Evolutionary conservation across 441 rosid species (phyloP).

Genomic region (Biscutella laevigata): DNA sequence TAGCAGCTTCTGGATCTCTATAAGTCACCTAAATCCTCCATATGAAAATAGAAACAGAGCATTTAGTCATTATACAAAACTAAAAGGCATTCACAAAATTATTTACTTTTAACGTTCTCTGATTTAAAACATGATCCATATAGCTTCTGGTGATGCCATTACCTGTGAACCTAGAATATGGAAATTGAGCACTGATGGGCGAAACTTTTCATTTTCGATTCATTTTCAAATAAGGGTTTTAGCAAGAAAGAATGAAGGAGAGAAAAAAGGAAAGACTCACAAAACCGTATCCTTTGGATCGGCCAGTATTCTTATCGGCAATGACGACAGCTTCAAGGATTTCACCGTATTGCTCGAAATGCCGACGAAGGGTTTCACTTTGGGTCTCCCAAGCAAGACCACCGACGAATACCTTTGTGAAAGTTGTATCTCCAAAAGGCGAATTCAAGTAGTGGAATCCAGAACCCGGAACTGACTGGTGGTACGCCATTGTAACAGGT

Average conservation of each 20-base stretch:
- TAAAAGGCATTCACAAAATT: not conserved
- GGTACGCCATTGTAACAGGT: constrained; percentile 47
- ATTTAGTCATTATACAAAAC: constrained; percentile 35
- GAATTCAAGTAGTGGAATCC: constrained; percentile 65
- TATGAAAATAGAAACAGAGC: constrained; percentile 40
- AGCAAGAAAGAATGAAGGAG: not conserved
- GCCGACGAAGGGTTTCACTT: constrained; percentile 69
- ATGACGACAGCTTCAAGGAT: constrained; percentile 91
- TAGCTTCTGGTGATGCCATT: not conserved
- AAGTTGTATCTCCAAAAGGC: constrained; percentile 88
- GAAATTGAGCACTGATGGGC: no score
- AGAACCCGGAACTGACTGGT: constrained; percentile 55
- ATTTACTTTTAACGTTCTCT: not conserved
- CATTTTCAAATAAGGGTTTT: no score
- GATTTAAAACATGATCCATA: not conserved
- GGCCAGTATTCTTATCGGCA: constrained; percentile 81
- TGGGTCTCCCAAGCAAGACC: constrained; percentile 99
- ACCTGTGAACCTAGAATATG: not conserved
- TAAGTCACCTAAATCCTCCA: constrained; percentile 97
- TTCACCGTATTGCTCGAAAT: constrained; percentile 81
- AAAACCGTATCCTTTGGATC: constrained; percentile 97
- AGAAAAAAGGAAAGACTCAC: constrained; percentile 61
- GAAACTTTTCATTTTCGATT: no score
- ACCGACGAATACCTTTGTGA: constrained; percentile 86
- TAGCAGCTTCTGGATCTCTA: constrained; percentile 89